These are phyloP conservation scores for Chloris gayana DNA, from an alignment of 176 grass and related monocot species.

Conservation along the genomic window DNA sequence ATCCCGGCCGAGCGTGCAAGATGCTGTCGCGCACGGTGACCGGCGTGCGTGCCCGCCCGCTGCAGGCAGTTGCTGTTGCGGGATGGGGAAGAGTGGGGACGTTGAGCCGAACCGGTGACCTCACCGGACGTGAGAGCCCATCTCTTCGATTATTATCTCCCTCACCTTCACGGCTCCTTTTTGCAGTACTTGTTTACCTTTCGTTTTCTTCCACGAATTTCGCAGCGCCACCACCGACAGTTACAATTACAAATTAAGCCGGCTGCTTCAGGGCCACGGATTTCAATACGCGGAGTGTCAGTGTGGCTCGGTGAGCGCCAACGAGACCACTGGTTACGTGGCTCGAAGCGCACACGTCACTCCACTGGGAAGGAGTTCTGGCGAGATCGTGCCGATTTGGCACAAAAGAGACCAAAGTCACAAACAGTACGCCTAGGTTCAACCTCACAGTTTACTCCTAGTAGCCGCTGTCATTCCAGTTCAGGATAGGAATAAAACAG, in stretches of 20 bases:
- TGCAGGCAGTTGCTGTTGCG: neutral
- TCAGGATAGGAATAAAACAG: neutral
- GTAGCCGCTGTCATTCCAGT: neutral
- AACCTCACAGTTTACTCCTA: neutral
- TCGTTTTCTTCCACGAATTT: neutral
- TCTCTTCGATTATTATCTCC: neutral
- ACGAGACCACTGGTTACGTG: neutral
- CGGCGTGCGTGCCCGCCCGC: neutral
- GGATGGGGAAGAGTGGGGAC: neutral
- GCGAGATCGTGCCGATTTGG: too few relatives aligned
- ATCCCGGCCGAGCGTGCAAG: neutral
- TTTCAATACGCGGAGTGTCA: neutral
- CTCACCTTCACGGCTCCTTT: neutral
- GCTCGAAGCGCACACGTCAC: neutral
- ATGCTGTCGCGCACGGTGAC: neutral
- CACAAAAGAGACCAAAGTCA: neutral
- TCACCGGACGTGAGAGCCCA: conserved; percentile 21
- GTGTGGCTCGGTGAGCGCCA: neutral
- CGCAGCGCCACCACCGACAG: conserved; percentile 23
- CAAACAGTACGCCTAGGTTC: neutral
- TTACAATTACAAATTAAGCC: neutral
- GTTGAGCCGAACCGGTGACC: neutral
- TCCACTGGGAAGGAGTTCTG: too few relatives aligned
- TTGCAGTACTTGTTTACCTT: neutral
- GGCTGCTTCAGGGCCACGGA: neutral